Conservation (phyloP, 2,329 filamentous ascomycete species). For the Pseudocercospora pini-densiflorae region DNA sequence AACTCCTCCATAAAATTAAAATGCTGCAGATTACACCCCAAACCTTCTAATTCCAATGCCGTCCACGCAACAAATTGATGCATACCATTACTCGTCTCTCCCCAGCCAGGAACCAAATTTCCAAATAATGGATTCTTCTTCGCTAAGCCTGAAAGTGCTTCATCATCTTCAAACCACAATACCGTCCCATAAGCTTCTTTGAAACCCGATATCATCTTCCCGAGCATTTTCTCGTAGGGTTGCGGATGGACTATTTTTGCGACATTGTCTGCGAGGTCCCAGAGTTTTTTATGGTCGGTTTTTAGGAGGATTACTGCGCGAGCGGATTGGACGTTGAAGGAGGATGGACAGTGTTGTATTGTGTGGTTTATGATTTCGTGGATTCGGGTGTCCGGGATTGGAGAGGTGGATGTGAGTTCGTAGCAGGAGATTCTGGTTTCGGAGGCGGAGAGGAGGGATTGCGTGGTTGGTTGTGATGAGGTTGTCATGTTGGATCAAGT, state of each 20-base stretch:
- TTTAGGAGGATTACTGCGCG: slow-evolving; percentile 78
- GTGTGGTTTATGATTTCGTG: slow-evolving; percentile 63
- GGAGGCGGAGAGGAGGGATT: slow-evolving; percentile 36
- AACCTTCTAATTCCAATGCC: slow-evolving; percentile 36
- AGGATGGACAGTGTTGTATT: slow-evolving; percentile 72
- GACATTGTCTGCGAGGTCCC: slow-evolving; percentile 70
- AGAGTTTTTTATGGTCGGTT: slow-evolving; percentile 82
- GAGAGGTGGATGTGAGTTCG: slow-evolving; percentile 60
- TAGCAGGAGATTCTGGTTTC: slow-evolving; percentile 38
- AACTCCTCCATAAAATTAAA: slow-evolving; percentile 35
- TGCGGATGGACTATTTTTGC: slow-evolving; percentile 72
- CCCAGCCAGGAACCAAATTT: slow-evolving; percentile 24
- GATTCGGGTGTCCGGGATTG: slow-evolving; percentile 71
- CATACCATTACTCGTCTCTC: slow-evolving; percentile 56
- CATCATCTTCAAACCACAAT: slow-evolving; percentile 25
- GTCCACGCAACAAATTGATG: slow-evolving; percentile 33
- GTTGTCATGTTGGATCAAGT: neutral
- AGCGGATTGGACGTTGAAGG: slow-evolving; percentile 87
- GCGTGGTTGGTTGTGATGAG: slow-evolving; percentile 10
- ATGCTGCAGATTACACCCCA: slow-evolving; percentile 39
- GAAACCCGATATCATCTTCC: slow-evolving; percentile 61
- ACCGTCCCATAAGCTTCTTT: slow-evolving; percentile 75
- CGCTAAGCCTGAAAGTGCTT: slow-evolving; percentile 16
- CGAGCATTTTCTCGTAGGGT: slow-evolving; percentile 59
- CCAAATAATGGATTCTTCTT: slow-evolving; percentile 27